These are phyloP conservation scores for Cordyceps javanica DNA, from an alignment of 2,329 filamentous ascomycete genomes.

Conservation along the genomic window DNA sequence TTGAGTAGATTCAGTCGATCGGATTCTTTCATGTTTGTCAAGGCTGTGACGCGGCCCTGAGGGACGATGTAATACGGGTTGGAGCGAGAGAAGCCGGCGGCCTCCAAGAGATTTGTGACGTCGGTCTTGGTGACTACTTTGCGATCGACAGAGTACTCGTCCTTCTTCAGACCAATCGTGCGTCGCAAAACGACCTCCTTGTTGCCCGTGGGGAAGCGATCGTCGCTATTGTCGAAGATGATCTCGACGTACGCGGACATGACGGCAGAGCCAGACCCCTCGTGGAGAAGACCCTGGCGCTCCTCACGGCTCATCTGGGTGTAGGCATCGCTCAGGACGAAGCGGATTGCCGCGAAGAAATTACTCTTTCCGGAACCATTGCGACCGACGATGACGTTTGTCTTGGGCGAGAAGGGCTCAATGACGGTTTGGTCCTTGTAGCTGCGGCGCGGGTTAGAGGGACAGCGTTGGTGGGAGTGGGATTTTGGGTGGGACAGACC, in stretches of 20 bases:
- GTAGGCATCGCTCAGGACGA: slow-evolving; percentile 96
- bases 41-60: slow-evolving; percentile 87
- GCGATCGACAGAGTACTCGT: slow-evolving; percentile 95
- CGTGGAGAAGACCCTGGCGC: slow-evolving; percentile 91
- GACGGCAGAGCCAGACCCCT: slow-evolving; percentile 94
- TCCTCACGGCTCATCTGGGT: slow-evolving; percentile 94
- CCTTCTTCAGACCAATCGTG: slow-evolving; percentile 95
- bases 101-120: slow-evolving; percentile 91
- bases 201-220: slow-evolving; percentile 88
- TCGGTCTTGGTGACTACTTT: slow-evolving; percentile 94
- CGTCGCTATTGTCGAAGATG: slow-evolving; percentile 96
- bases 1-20: slow-evolving; percentile 87
- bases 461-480: slow-evolving; percentile 10
- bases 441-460: slow-evolving; percentile 42
- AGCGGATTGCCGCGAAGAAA: slow-evolving; percentile 98
- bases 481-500: slow-evolving; percentile 46
- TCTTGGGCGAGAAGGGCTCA: slow-evolving; percentile 94
- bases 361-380: slow-evolving; percentile 99
- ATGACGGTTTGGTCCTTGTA: slow-evolving; percentile 99
- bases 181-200: slow-evolving; percentile 85
- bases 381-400: slow-evolving; percentile 97
- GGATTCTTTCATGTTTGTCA: slow-evolving; percentile 98
- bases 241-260: slow-evolving; percentile 99
- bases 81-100: slow-evolving; percentile 90
- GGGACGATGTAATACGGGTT: slow-evolving; percentile 99